Conservation (phyloP, 2,329 filamentous ascomycete species). For the Cladosporium sp. region DNA sequence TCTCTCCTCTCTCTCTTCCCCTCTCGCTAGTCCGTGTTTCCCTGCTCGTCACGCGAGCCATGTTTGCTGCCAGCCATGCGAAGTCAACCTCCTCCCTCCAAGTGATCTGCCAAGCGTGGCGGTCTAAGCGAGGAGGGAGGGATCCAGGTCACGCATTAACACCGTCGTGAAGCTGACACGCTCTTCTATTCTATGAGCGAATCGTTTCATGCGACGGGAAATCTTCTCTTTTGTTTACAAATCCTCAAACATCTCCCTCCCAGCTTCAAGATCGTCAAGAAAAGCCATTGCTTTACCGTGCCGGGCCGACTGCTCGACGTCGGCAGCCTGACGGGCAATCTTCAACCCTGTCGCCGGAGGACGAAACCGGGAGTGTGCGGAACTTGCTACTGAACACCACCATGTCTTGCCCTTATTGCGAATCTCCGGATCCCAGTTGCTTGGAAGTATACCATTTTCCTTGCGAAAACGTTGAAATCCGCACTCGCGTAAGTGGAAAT, state of each 20-base stretch:
- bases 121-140: constrained; percentile 3
- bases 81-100: constrained; percentile 2
- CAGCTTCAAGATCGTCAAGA: background rate
- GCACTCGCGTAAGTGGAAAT: background rate
- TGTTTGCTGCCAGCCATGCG: background rate
- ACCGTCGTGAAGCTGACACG: background rate
- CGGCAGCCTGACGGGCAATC: background rate
- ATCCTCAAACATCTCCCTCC: background rate
- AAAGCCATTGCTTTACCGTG: background rate
- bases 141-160: background rate
- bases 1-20: background rate
- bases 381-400: background rate
- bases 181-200: background rate
- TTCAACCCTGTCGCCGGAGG: background rate
- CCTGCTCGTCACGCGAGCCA: constrained; percentile 5
- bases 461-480: background rate
- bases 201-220: background rate
- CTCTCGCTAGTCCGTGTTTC: background rate
- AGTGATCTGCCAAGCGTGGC: constrained; percentile 4
- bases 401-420: background rate
- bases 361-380: background rate
- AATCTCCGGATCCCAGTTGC: background rate
- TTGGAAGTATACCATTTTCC: background rate
- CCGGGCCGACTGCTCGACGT: background rate
- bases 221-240: background rate